Evolutionary conservation across 2,329 filamentous ascomycete species (phyloP), one percentile per base, ranked within the genome.

Genomic region (Neofusicoccum umdonicola): DNA sequence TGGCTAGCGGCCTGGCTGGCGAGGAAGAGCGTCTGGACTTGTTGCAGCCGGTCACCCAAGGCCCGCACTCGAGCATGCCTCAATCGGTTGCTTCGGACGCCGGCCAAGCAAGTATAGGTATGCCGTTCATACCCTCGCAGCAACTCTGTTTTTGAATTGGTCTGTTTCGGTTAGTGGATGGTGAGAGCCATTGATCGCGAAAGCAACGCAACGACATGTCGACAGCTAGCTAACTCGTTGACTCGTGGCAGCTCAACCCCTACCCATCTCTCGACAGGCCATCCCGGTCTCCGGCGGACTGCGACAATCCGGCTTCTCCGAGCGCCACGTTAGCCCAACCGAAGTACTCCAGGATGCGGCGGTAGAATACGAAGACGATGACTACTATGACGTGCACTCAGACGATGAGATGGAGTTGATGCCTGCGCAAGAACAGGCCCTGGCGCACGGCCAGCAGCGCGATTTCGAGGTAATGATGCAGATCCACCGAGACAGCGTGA

Each of bases 341-440:
- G 67, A 74, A 31, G 41, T 77, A 19, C 70, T 80, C 11, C 72
- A 71, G 27, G 70, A 73, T 34, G 78, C 77, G 11, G 78, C 78
- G 2, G 72, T 83, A 15, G 81, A 83, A 69, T 73, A 73, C 31
- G 76, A 79, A 56, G 81, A 83, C 64, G 79, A 83, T 57, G 80
- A 83, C 60, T 83, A 83, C 67, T 83, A 77, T 69, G 81, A 83
- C 65, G 76, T 83, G 15, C 70, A 80, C 0, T 80, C 80, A 0
- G 81, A 83, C 61, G 81, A 83, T 66, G 81, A 83, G 72, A 72
- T 75, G 68, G 68, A 72, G 44, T 39, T 65, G 27, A 22, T 63
- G 39, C 61, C 61, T 22, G 48, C 57, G 19, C 45, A 56, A 12
- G 44, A 52, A 45, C 52, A 60, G 39, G 45, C 63, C 39, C 22